phyloP scores from a whole-genome alignment of 371 early-diverging fungal genomes.

The Nosema muscidifuracis region DNA sequence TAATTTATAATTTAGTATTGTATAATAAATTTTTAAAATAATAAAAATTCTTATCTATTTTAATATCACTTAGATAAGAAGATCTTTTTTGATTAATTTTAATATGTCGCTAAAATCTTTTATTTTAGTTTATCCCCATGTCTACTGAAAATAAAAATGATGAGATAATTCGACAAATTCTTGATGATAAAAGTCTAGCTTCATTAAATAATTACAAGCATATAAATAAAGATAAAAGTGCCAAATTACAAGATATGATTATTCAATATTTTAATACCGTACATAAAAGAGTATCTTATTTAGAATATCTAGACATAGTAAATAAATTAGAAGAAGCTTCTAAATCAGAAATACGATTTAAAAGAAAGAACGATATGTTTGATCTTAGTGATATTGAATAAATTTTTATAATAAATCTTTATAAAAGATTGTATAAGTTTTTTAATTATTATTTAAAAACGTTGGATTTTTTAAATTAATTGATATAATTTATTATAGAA shows the following conservation, averaged over 20 bases:
- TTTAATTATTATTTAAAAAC: too few relatives aligned
- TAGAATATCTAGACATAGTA: conserved; percentile 28
- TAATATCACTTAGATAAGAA: too few relatives aligned
- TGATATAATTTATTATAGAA: too few relatives aligned
- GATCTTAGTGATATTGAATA: conserved; percentile 30
- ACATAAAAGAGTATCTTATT: conserved; percentile 15
- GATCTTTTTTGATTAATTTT: too few relatives aligned
- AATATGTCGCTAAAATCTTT: too few relatives aligned
- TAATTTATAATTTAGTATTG: too few relatives aligned
- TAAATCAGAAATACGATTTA: conserved; percentile 11
- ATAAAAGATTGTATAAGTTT: too few relatives aligned
- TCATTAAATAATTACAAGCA: conserved; percentile 29
- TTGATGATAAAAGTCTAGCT: conserved; percentile 21
- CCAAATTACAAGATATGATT: conserved; percentile 13
- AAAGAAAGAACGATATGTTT: conserved; percentile 24
- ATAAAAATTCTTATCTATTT: too few relatives aligned
- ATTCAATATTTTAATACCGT: conserved; percentile 27
- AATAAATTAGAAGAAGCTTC: conserved; percentile 22
- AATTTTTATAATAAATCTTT: conserved; percentile 2
- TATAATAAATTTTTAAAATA: too few relatives aligned
- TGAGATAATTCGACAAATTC: conserved; percentile 29
- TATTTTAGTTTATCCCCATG: too few relatives aligned
- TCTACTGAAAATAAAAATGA: conserved; percentile 13
- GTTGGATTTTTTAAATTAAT: too few relatives aligned
- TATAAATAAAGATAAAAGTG: conserved; percentile 34